Evolutionary conservation across 139 green algal genomes (phyloP).

Genomic region (Diplosphaera chodatii): DNA sequence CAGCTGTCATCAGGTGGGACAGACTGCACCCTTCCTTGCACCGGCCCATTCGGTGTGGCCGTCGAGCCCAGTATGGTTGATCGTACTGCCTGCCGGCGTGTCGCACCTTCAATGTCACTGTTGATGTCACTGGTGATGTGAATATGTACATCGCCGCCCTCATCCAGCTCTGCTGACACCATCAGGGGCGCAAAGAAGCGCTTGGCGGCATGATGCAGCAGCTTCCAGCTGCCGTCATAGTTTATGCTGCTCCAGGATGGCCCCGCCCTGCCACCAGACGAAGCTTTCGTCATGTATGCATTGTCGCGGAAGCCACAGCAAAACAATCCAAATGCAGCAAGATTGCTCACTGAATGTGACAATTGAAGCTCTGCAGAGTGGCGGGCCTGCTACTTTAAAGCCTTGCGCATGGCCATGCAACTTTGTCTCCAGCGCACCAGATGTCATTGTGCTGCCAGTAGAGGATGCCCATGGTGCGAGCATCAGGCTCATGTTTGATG

Average conservation of each 20-base stretch:
- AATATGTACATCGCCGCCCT: not conserved
- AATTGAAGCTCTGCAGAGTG: no score
- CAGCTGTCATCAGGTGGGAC: no score
- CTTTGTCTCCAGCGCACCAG: conserved; percentile 43
- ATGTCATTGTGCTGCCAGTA: conserved; percentile 84
- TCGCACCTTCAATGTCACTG: conserved; percentile 18
- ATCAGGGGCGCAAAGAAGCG: conserved; percentile 32
- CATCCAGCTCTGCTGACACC: conserved; percentile 13
- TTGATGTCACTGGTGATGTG: conserved; percentile 29
- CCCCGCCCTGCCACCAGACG: conserved; percentile 38
- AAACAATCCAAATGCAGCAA: no score
- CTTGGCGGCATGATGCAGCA: conserved; percentile 46
- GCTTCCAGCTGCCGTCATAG: conserved; percentile 53
- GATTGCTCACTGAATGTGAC: no score
- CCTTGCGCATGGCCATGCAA: no score
- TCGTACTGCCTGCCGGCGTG: no score
- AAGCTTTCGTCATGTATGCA: no score
- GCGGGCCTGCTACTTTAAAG: no score
- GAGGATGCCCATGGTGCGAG: conserved; percentile 65
- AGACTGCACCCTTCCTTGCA: no score
- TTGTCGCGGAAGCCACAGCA: no score
- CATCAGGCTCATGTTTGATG: conserved; percentile 33
- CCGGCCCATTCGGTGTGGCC: no score
- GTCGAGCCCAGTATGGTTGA: no score
- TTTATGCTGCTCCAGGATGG: conserved; percentile 58